Percentiles rank a stretch among this genome's conserved stretches.
Conservation (phyloP, 306 rosid genomes). For the Herpetospermum pedunculosum region DNA sequence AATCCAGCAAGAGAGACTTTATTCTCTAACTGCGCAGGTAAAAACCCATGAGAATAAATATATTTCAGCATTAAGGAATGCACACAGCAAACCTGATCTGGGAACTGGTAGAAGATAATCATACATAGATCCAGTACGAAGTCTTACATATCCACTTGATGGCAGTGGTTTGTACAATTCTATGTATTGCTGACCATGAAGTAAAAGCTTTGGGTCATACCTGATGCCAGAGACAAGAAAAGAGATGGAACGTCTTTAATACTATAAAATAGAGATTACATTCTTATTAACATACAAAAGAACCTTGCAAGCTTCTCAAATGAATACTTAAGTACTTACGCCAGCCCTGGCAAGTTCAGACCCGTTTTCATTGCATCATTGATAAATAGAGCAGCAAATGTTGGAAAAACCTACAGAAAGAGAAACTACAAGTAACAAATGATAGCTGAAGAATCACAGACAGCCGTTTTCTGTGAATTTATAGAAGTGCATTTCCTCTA, state of each 20-base stretch:
- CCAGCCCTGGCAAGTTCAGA: conserved; percentile 49
- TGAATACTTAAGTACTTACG: conserved; percentile 55
- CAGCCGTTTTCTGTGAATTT: background rate
- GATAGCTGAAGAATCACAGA: background rate
- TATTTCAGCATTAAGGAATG: background rate
- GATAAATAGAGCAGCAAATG: conserved; percentile 59
- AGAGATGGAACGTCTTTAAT: conserved; percentile 3
- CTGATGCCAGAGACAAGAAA: conserved; percentile 21
- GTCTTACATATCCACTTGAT: conserved; percentile 58
- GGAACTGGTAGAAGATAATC: conserved; percentile 3
- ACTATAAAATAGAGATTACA: conserved; percentile 10
- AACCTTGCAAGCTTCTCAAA: conserved; percentile 4
- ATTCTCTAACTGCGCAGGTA: conserved; percentile 49
- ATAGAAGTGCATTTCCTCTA: background rate
- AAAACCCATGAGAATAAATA: background rate
- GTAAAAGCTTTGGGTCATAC: conserved; percentile 72
- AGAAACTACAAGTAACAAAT: conserved; percentile 1
- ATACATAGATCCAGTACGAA: conserved; percentile 16
- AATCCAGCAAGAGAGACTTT: conserved; percentile 66
- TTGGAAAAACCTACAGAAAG: conserved; percentile 61
- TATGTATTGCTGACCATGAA: conserved; percentile 89
- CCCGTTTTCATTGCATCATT: conserved; percentile 14
- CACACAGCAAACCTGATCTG: background rate
- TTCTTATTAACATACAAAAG: background rate
- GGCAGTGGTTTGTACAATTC: conserved; percentile 78